Base-by-base conservation (phyloP, 768 basidiomycete species). In the Pleurotus platypus region DNA sequence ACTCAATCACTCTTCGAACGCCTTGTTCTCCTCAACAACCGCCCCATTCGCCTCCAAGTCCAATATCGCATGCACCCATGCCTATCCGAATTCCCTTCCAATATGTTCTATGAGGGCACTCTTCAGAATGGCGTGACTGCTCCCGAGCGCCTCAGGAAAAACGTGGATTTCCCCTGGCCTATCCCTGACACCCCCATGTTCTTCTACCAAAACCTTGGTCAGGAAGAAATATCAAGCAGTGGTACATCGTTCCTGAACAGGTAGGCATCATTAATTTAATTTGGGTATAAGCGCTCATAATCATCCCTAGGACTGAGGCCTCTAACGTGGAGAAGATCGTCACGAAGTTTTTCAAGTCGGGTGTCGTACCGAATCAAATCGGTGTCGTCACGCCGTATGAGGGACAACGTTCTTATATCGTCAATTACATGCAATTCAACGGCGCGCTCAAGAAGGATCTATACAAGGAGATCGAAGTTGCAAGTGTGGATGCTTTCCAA, bases 11-110 rank as follows among this genome's bases (percentile, higher is more conserved):
- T 99, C 16, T 99, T 99, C 64, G 97, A 99, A 69, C 90, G 97
- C 46, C 87, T 99, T 47, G 94, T 99, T 60, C 81, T 98, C 46
- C 87, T 98, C 57, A 87, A 89, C 30, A 99, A 99, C 71, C 84
- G 94, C 26, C 97, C 97, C 18, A 99, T 99, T 67, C 94, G 97
- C 55, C 85, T 99, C 26, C 96, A 98, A 74, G 97, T 99, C 26
- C 97, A 99, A 72, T 99, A 99, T 68, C 95, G 97, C 71, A 99
- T 99, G 97, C 97, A 99, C 69, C 97, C 97, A 6, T 98, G 96
- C 70, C 79, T 98, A 54, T 98, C 97, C 45, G 95, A 98, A 73
- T 99, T 99, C 78, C 96, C 97, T 2, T 96, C 94, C 58, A 99
- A 99, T 73, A 99, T 99, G 97, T 98, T 99, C 78, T 99, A 99